A percentile compares a stretch with the other conserved stretches of the same genome.
Conservation (phyloP, 2,329 filamentous ascomycete genomes). For the Colletotrichum brevisporum region DNA sequence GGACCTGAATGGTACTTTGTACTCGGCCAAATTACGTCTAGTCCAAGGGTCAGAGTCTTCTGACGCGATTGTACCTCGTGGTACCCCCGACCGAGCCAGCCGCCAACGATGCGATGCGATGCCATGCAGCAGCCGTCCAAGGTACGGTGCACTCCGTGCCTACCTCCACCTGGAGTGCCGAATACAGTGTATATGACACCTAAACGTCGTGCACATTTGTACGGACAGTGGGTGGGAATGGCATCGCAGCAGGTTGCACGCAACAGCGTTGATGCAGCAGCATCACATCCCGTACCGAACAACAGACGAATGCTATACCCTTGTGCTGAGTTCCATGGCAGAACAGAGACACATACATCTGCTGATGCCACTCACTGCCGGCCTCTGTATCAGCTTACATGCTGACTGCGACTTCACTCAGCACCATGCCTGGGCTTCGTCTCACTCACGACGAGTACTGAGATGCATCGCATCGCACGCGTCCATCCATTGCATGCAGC, state of each 20-base stretch:
- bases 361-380: background rate
- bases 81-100: conserved; percentile 23
- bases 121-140: background rate
- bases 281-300: too few species aligned
- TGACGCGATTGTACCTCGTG: conserved; percentile 22
- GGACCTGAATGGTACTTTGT: conserved; percentile 25
- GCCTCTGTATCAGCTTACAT: background rate
- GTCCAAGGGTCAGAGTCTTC: conserved; percentile 23
- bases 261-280: too few species aligned
- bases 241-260: too few species aligned
- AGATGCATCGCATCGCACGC: conserved; percentile 10
- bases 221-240: too few species aligned
- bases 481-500: conserved; percentile 5
- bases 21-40: conserved; percentile 23
- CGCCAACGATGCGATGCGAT: conserved; percentile 11
- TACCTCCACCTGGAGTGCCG: too few species aligned
- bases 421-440: background rate
- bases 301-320: too few species aligned
- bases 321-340: too few species aligned
- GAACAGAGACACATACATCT: too few species aligned
- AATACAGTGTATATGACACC: too few species aligned
- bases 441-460: background rate
- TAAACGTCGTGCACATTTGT: too few species aligned
- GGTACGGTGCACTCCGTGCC: too few species aligned
- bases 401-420: background rate